Evolutionary conservation across 768 basidiomycete genomes (phyloP), one percentile per base, ranked within the genome.

Genomic region (Mycena alexandri): DNA sequence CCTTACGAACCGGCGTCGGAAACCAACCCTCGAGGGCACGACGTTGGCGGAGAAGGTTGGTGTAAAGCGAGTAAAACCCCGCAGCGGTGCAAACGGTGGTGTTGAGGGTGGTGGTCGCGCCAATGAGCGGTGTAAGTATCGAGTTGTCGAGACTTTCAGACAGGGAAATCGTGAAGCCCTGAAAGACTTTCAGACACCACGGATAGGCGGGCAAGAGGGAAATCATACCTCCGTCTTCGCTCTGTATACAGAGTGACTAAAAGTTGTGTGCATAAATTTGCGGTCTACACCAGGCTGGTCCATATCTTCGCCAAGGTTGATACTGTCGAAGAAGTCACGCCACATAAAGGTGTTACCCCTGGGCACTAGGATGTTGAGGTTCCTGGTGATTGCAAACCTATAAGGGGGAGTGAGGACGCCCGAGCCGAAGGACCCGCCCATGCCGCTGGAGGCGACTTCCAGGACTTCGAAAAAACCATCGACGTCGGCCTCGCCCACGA

Each of bases 21-120:
- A 48, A 48, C 47, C 47, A 48, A 5, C 47, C 47, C n/a, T 48
- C 47, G 8, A 48, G 47, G 10, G 47, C 47, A 19, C 47, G 47
- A 5, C n/a, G n/a, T 6, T 24, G 10, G n/a, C 24, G 13, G n/a
- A 22, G 10, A n/a, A 48, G 24, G 24, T 22, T 22, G 4, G 47
- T 9, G 24, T 48, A 48, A 25, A 48, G 47, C 11, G 47, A 48
- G 21, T 22, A 24, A 22, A 48, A 22, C 7, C 16, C n/a, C 10
- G n/a, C 8, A n/a, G 47, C 9, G 8, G 47, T 48, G 47, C 9
- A 5, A 6, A 48, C 7, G 47, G 21, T 48, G 11, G 47, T 48
- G 24, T n/a, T 22, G 22, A 16, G 24, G 7, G 47, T 48, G 47
- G 21, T 48, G 5, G 47, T 48, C 10, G 47, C 22, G 16, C 6